These are phyloP conservation scores for Echinosophora koreensis DNA, from an alignment of 306 rosid species.

Conservation along the genomic window DNA sequence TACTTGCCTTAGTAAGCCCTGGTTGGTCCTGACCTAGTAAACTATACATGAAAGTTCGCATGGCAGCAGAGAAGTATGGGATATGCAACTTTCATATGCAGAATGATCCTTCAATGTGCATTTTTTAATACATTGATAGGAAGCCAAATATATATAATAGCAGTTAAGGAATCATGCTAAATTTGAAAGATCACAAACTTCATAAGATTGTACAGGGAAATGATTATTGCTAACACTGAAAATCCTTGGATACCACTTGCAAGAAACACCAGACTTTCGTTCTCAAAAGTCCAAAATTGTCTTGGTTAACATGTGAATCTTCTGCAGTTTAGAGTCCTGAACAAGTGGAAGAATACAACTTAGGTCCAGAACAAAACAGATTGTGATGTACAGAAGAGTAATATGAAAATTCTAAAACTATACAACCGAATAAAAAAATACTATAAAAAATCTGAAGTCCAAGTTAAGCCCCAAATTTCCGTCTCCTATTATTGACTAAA, in stretches of 20 bases:
- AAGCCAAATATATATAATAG: neutral
- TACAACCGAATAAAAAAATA: too few species aligned
- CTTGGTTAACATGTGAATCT: neutral
- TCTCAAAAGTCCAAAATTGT: neutral
- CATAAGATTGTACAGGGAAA: neutral
- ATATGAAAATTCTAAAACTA: too few species aligned
- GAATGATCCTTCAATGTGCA: neutral
- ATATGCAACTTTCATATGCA: neutral
- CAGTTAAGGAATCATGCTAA: neutral
- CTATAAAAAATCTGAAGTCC: too few species aligned
- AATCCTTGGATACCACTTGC: neutral
- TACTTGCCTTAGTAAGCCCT: too few species aligned
- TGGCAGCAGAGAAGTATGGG: neutral
- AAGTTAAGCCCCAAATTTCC: too few species aligned
- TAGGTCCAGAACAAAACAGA: too few species aligned
- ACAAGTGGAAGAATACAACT: too few species aligned
- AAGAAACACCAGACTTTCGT: neutral
- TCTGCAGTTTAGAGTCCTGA: too few species aligned
- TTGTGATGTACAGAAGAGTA: too few species aligned
- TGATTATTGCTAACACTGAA: neutral
- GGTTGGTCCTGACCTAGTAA: neutral
- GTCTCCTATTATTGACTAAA: too few species aligned
- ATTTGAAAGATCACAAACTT: neutral
- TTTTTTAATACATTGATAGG: neutral
- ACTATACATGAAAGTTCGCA: neutral